Evolutionary conservation across 495 filamentous ascomycete genomes (phyloP).

Genomic region (Xylona heveae): DNA sequence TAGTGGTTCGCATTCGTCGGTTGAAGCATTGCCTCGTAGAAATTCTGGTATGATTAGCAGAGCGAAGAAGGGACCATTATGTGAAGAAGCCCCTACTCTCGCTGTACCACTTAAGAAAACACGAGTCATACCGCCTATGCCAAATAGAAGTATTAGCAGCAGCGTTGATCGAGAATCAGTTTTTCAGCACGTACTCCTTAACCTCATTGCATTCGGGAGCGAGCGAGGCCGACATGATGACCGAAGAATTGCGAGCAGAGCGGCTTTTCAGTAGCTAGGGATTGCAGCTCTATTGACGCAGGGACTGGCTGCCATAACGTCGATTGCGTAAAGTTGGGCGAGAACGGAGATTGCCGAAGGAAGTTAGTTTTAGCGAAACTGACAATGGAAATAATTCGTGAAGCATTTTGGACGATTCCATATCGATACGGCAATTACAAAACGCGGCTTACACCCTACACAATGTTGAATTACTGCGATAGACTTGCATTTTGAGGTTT

Average conservation of each 20-base stretch:
- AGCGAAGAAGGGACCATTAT: conserved; percentile 5
- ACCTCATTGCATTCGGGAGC: conserved; percentile 8
- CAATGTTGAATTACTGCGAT: too few species aligned
- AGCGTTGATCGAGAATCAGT: neutral
- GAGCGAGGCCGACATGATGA: conserved; percentile 7
- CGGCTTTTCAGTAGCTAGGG: neutral
- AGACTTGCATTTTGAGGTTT: too few species aligned
- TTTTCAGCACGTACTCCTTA: conserved; percentile 7
- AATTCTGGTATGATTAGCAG: conserved; percentile 36
- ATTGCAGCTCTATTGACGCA: neutral
- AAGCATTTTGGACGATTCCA: too few species aligned
- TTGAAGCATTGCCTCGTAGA: conserved; percentile 53
- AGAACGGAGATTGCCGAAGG: too few species aligned
- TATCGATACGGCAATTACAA: too few species aligned
- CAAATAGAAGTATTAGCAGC: neutral
- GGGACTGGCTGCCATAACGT: neutral
- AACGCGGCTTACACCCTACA: too few species aligned
- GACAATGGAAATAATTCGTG: too few species aligned
- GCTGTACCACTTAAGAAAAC: conserved; percentile 92
- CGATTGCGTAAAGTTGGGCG: conserved; percentile 1
- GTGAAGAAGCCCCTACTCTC: conserved; percentile 40
- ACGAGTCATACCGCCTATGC: conserved; percentile 56
- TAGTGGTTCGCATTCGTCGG: conserved; percentile 66
- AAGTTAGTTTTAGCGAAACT: too few species aligned
- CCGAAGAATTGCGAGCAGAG: neutral